Percentiles rank a stretch among this genome's conserved stretches.
phyloP scores from a whole-genome alignment of 2,329 filamentous ascomycete genomes.

The Fusarium sp. region DNA sequence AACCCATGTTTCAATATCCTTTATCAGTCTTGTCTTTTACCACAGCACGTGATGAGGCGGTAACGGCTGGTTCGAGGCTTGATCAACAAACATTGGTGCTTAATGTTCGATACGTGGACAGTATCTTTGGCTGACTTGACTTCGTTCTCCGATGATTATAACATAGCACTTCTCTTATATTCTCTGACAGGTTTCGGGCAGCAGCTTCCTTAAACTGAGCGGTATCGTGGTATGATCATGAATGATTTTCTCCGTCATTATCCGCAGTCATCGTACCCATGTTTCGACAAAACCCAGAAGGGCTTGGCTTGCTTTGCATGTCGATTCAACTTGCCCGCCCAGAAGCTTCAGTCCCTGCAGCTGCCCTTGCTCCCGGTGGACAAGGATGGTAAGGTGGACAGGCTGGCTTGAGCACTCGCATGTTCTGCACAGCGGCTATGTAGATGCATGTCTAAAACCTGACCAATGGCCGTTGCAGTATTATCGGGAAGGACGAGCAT shows the following conservation, averaged over 20 bases:
- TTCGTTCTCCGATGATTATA: slow-evolving; percentile 23
- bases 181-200: slow-evolving; percentile 19
- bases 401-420: slow-evolving; percentile 56
- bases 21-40: slow-evolving; percentile 6
- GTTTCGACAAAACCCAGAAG: slow-evolving; percentile 37
- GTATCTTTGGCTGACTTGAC: slow-evolving; percentile 8
- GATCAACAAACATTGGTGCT: neutral
- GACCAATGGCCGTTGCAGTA: slow-evolving; percentile 49
- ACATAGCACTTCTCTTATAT: slow-evolving; percentile 24
- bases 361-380: slow-evolving; percentile 33
- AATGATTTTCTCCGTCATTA: slow-evolving; percentile 41
- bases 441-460: slow-evolving; percentile 52
- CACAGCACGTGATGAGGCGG: slow-evolving; percentile 26
- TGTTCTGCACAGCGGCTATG: slow-evolving; percentile 58
- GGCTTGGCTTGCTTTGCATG: slow-evolving; percentile 41
- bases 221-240: slow-evolving; percentile 38
- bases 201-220: slow-evolving; percentile 10
- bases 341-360: slow-evolving; percentile 50
- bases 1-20: slow-evolving; percentile 3
- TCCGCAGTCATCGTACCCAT: slow-evolving; percentile 41
- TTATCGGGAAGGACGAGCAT: slow-evolving; percentile 44
- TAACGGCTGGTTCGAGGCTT: slow-evolving; percentile 3
- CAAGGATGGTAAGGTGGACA: slow-evolving; percentile 45
- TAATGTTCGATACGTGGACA: neutral
- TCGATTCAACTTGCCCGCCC: slow-evolving; percentile 35